Percentiles rank a stretch among this genome's conserved stretches.
These are phyloP conservation scores for Hypomontagnella submonticulosa DNA, from an alignment of 495 filamentous ascomycete species.

Conservation along the genomic window DNA sequence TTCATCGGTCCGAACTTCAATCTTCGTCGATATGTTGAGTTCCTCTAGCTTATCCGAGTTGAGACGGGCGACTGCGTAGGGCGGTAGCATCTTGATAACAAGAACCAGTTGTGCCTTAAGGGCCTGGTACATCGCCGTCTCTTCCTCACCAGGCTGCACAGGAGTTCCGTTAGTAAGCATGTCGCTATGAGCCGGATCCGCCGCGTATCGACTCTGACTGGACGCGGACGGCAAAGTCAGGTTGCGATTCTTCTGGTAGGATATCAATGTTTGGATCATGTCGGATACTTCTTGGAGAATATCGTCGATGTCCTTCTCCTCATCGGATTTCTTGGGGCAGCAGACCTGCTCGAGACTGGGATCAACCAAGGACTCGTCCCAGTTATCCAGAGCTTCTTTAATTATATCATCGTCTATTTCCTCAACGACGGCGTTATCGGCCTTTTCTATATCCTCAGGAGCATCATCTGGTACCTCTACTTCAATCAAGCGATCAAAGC, in stretches of 20 bases:
- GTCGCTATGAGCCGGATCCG: conserved; percentile 62
- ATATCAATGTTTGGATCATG: conserved; percentile 83
- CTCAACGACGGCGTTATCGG: conserved; percentile 36
- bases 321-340: conserved; percentile 57
- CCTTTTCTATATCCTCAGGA: conserved; percentile 50
- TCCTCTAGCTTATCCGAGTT: conserved; percentile 85
- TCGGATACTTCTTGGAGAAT: conserved; percentile 82
- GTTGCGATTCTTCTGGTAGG: conserved; percentile 86
- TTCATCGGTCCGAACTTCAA: conserved; percentile 75
- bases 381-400: conserved; percentile 58
- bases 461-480: conserved; percentile 54
- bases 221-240: conserved; percentile 62
- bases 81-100: conserved; percentile 80
- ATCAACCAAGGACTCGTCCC: conserved; percentile 61
- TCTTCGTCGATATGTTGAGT: conserved; percentile 83
- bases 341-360: conserved; percentile 63
- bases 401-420: conserved; percentile 60
- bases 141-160: conserved; percentile 68
- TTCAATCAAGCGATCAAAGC: conserved; percentile 60
- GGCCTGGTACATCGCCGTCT: conserved; percentile 77
- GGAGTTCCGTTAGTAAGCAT: conserved; percentile 61
- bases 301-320: conserved; percentile 77
- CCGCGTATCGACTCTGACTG: conserved; percentile 59
- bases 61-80: conserved; percentile 85
- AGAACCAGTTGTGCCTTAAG: conserved; percentile 77